Percentiles rank a stretch among this genome's conserved stretches.
Evolutionary conservation across 176 grass and related monocot species (phyloP).

Genomic region (Microstegium vimineum): DNA sequence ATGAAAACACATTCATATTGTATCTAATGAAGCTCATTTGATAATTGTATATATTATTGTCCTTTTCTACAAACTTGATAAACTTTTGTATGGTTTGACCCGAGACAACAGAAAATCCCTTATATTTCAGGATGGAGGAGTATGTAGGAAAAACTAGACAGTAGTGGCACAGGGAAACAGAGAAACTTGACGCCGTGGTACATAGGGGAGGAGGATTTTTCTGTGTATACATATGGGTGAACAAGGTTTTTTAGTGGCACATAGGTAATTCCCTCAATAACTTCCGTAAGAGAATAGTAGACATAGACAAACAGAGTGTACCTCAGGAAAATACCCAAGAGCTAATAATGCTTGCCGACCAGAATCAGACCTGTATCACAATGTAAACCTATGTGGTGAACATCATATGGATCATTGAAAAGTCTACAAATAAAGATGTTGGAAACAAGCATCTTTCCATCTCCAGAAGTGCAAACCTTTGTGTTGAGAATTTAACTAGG

Average conservation of each 20-base stretch:
- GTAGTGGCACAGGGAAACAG: too few species aligned
- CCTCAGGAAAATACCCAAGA: slow-evolving; percentile 82
- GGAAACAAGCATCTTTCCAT: slow-evolving; percentile 5
- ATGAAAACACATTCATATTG: not conserved
- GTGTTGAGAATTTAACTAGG: not conserved
- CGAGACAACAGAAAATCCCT: too few species aligned
- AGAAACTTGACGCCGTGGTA: too few species aligned
- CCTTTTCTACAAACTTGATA: not conserved
- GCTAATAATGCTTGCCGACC: slow-evolving; percentile 88
- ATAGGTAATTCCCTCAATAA: not conserved
- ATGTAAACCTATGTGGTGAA: slow-evolving; percentile 11
- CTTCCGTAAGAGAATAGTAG: slow-evolving; percentile 21
- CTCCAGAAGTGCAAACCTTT: not conserved
- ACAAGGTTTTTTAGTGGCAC: not conserved
- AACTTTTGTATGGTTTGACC: not conserved
- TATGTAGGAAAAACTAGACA: too few species aligned
- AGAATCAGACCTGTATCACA: slow-evolving; percentile 74
- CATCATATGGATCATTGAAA: slow-evolving; percentile 3
- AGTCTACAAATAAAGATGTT: not conserved
- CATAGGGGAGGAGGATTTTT: too few species aligned
- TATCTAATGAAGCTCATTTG: not conserved
- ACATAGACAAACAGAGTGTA: slow-evolving; percentile 28
- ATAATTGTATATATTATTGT: not conserved
- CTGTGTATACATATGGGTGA: not conserved
- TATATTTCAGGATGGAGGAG: too few species aligned